Percentiles rank a stretch among this genome's conserved stretches.
Conservation (phyloP, 1,139 yeast species). For the Pichia sp. region DNA sequence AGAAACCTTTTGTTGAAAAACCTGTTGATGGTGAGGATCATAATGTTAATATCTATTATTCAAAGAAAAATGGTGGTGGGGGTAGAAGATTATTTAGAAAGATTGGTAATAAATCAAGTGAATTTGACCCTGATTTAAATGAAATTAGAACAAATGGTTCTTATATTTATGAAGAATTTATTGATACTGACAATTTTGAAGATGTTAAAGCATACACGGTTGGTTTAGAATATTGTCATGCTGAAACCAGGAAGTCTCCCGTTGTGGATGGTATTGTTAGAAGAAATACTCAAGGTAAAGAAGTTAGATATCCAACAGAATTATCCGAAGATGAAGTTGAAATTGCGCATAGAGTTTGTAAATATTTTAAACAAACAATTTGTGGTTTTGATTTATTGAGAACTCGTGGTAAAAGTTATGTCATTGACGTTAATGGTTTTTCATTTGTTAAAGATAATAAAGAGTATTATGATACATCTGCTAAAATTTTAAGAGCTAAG, state of each 20-base stretch:
- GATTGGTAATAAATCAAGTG: slow-evolving; percentile 95
- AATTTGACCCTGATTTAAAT: slow-evolving; percentile 76
- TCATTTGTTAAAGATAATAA: slow-evolving; percentile 93
- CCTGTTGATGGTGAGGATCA: slow-evolving; percentile 99
- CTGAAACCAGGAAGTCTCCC: slow-evolving; percentile 97
- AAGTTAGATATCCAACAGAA: slow-evolving; percentile 82
- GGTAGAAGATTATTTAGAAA: slow-evolving; percentile 91
- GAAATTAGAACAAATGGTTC: slow-evolving; percentile 86
- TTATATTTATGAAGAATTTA: slow-evolving; percentile 85
- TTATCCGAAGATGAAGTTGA: slow-evolving; percentile 64
- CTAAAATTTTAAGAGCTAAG: slow-evolving; percentile 67
- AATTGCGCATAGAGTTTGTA: slow-evolving; percentile 75
- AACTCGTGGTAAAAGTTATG: slow-evolving; percentile 83
- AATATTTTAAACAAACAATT: slow-evolving; percentile 84
- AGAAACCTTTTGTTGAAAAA: slow-evolving; percentile 93
- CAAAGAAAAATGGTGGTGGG: slow-evolving; percentile 89
- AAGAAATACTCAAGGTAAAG: slow-evolving; percentile 96
- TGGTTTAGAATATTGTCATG: slow-evolving; percentile 86
- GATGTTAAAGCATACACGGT: slow-evolving; percentile 99
- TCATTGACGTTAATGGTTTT: slow-evolving; percentile 96
- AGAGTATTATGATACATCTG: slow-evolving; percentile 79
- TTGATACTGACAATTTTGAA: slow-evolving; percentile 97
- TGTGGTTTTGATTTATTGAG: slow-evolving; percentile 95
- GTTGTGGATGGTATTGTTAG: slow-evolving; percentile 98
- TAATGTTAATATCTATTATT: slow-evolving; percentile 89